Percentiles rank a stretch among this genome's conserved stretches.
Evolutionary conservation across 2,329 filamentous ascomycete species (phyloP).

Genomic region (Phialemonium atrogriseum): DNA sequence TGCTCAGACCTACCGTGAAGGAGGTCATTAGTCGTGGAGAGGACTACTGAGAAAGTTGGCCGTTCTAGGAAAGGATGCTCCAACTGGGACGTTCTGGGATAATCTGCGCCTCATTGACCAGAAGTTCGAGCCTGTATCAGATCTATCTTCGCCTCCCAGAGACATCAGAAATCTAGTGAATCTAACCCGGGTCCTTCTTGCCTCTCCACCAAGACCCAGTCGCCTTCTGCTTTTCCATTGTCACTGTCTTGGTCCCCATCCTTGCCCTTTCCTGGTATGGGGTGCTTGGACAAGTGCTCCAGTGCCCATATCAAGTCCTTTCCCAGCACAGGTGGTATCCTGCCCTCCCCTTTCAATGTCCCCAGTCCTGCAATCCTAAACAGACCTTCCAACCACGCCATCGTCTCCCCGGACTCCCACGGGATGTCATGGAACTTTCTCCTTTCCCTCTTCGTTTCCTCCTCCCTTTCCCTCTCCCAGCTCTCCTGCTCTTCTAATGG

Average conservation of each 20-base stretch:
- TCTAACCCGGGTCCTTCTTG: constrained; percentile 7
- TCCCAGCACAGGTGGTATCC: constrained; percentile 34
- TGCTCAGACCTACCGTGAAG: constrained; percentile 56
- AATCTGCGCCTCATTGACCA: too few species aligned
- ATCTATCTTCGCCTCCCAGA: too few species aligned
- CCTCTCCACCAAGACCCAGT: constrained; percentile 7
- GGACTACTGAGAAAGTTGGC: constrained; percentile 53
- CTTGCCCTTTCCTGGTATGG: constrained; percentile 19
- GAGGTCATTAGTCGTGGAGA: constrained; percentile 62
- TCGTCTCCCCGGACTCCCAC: constrained; percentile 43
- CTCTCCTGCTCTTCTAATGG: constrained; percentile 24
- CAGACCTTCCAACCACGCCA: constrained; percentile 34
- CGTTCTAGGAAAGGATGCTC: too few species aligned
- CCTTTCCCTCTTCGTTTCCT: constrained; percentile 18
- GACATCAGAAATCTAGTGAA: too few species aligned
- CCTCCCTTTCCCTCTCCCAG: constrained; percentile 37
- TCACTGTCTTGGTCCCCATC: background rate
- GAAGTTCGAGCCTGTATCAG: too few species aligned
- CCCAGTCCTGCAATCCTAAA: constrained; percentile 41
- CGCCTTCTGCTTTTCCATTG: background rate
- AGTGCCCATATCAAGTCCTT: constrained; percentile 37
- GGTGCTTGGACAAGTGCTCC: constrained; percentile 39
- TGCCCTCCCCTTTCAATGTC: constrained; percentile 35
- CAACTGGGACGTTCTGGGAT: too few species aligned
- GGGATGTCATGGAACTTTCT: constrained; percentile 43